phyloP scores from a whole-genome alignment of 768 basidiomycete genomes.

The Thelephora ganbajun region DNA sequence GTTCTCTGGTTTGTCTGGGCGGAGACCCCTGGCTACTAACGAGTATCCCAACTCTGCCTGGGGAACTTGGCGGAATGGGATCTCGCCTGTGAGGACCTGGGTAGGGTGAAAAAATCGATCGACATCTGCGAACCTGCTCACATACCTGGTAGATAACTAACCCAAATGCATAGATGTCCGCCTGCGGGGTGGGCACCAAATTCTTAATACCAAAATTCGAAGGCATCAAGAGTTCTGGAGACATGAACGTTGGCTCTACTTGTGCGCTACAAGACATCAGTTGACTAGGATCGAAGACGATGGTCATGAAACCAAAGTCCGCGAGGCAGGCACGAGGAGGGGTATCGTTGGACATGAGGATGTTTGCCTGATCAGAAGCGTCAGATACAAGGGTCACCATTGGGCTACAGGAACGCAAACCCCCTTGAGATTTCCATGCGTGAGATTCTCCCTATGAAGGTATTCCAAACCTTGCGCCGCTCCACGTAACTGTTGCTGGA shows the following conservation, averaged over 20 bases:
- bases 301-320: too few relatives aligned
- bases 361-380: slow-evolving; percentile 14
- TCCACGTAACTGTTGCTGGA: background rate
- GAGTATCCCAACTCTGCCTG: background rate
- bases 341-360: slow-evolving; percentile 9
- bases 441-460: background rate
- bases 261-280: background rate
- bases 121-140: background rate
- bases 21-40: background rate
- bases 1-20: too few relatives aligned
- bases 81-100: too few relatives aligned
- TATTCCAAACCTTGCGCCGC: background rate
- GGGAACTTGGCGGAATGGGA: background rate
- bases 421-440: slow-evolving; percentile 1
- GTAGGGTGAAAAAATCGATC: background rate
- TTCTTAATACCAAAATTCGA: background rate
- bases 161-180: too few relatives aligned
- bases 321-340: too few relatives aligned
- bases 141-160: too few relatives aligned
- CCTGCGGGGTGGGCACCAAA: background rate
- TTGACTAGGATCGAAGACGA: too few relatives aligned
- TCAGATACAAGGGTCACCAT: too few relatives aligned
- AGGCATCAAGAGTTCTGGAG: too few relatives aligned
- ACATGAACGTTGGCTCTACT: background rate
- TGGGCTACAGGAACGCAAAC: slow-evolving; percentile 1